Percentiles rank a stretch among this genome's conserved stretches.
phyloP scores from a whole-genome alignment of 2,329 filamentous ascomycete species.

The Coleophoma crateriformis region DNA sequence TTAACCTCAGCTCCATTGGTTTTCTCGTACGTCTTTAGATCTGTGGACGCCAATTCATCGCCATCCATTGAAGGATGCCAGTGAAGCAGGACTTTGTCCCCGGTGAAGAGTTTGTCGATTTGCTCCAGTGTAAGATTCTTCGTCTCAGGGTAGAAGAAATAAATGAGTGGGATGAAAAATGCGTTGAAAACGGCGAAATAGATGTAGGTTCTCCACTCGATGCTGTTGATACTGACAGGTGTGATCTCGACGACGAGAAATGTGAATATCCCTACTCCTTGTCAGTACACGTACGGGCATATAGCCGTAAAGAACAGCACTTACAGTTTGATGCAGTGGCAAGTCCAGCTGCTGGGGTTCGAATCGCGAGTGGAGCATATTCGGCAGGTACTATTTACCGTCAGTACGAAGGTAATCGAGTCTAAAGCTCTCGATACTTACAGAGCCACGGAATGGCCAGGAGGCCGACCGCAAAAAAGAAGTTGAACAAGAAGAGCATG shows the following conservation, averaged over 20 bases:
- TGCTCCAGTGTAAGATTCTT: constrained; percentile 14
- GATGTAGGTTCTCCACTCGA: constrained; percentile 30
- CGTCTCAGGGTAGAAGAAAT: constrained; percentile 17
- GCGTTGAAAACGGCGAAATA: constrained; percentile 54
- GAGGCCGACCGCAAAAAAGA: constrained; percentile 43
- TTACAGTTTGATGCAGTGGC: constrained; percentile 31
- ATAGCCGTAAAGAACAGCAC: not conserved
- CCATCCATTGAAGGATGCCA: constrained; percentile 21
- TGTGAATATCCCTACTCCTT: constrained; percentile 13
- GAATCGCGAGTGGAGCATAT: constrained; percentile 39
- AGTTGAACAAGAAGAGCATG: constrained; percentile 41
- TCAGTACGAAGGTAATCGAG: too few species aligned
- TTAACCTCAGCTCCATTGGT: not conserved
- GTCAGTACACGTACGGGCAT: not conserved
- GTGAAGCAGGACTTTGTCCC: constrained; percentile 19
- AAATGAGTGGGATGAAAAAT: constrained; percentile 12
- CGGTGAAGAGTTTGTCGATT: constrained; percentile 13
- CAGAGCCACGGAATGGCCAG: constrained; percentile 49
- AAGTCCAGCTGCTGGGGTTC: constrained; percentile 31
- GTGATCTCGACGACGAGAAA: constrained; percentile 25
- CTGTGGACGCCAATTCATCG: not conserved
- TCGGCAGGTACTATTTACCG: constrained; percentile 36
- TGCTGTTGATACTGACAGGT: constrained; percentile 24
- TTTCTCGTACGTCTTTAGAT: not conserved
- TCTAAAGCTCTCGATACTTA: not conserved